Evolutionary conservation across 2,329 filamentous ascomycete species (phyloP), one percentile per base, ranked within the genome.

Genomic region (Didymella exigua): DNA sequence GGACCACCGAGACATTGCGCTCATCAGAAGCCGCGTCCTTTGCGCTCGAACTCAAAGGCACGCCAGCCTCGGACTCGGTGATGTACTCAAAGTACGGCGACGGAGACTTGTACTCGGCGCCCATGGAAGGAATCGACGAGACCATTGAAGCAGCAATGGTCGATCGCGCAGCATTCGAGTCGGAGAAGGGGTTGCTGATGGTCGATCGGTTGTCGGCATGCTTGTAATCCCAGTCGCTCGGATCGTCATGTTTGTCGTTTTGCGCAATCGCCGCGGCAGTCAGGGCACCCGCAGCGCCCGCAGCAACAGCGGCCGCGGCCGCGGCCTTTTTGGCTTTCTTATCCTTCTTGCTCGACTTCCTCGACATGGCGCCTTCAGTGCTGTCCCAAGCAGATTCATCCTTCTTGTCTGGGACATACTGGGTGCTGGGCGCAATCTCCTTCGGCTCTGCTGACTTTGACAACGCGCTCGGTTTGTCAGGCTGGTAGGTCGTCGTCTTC

Each of bases 1-100:
- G 82, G 3, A 87, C 86, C 16, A 78, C 77, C 48, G 64, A 59
- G 58, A 64, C 41, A 60, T 74, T 62, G 51, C 61, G 63, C 56
- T 72, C 72, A 14, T 78, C 70, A 58, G 76, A 76, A 16, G 72
- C 74, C 23, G 53, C 63, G 49, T 61, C 70, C 56, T 62, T 71
- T 11, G 56, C 38, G 2, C 49, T 55, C 5, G 57, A 47, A n/a
- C 51, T 27, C 16, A 51, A 44, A 19, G 27, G 9, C 19, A 49
- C 48, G n/a, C 66, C 69, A 8, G 67, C 60, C n/a, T 72, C 72
- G 44, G 76, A 60, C 54, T 79, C 76, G 14, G 77, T 77, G 6
- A 76, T 74, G 6, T 76, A 75, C 29, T 78, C 75, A 31, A 73
- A 75, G 57, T 74, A 77, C 2, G 78, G 78, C 18, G 71, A 67